A percentile compares a stretch with the other conserved stretches of the same genome.
Evolutionary conservation across 441 rosid species (phyloP).

Genomic region (Pelargonium australe): DNA sequence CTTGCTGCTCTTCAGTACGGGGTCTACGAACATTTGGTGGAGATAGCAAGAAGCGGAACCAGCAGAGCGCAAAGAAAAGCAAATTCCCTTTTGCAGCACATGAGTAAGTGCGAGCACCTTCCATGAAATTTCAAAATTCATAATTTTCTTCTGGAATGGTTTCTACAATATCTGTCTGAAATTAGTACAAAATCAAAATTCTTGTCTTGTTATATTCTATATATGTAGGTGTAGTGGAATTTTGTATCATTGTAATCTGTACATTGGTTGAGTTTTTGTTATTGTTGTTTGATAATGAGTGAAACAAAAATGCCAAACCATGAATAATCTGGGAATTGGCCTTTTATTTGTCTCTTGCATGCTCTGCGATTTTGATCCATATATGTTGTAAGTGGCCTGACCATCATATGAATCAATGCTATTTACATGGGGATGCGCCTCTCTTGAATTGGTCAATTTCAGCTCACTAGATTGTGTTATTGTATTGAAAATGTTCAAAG

Average conservation of each 20-base stretch:
- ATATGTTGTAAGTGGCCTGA: neutral
- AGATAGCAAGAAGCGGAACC: slow-evolving; percentile 42
- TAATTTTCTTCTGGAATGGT: neutral
- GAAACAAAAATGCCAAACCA: no score
- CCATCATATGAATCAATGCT: neutral
- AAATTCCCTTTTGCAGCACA: slow-evolving; percentile 44
- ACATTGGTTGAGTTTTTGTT: neutral
- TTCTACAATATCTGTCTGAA: no score
- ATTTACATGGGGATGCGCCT: neutral
- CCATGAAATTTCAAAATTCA: slow-evolving; percentile 24
- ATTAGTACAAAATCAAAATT: neutral
- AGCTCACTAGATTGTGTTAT: no score
- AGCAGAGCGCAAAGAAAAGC: slow-evolving; percentile 61
- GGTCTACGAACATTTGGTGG: slow-evolving; percentile 42
- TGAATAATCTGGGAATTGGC: no score
- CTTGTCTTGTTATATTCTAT: neutral
- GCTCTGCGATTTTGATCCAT: neutral
- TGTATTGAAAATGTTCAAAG: no score
- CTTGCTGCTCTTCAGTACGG: slow-evolving; percentile 53
- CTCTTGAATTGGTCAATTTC: no score
- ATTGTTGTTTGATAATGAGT: no score
- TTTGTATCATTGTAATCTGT: neutral
- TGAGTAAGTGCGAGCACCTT: slow-evolving; percentile 55
- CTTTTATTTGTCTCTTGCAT: no score
- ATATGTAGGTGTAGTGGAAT: neutral